A percentile compares a stretch with the other conserved stretches of the same genome.
Evolutionary conservation across 2,329 filamentous ascomycete genomes (phyloP).

Genomic region (Fusarium zealandicum): DNA sequence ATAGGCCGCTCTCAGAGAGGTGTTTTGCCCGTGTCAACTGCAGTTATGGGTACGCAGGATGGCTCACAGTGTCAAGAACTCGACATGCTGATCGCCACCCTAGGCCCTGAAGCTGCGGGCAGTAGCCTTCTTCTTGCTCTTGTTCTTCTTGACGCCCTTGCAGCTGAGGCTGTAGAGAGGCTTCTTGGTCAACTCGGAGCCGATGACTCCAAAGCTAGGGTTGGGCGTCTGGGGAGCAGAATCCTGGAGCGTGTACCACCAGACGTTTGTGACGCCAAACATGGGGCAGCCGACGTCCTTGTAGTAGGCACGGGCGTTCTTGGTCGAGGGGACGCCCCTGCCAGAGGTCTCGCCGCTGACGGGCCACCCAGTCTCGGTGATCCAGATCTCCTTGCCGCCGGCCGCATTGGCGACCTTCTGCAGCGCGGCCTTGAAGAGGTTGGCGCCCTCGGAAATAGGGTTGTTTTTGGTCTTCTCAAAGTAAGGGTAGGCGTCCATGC

Average conservation of each 20-base stretch:
- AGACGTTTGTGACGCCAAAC: constrained; percentile 70
- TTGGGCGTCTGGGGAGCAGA: constrained; percentile 63
- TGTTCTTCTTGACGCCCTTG: constrained; percentile 39
- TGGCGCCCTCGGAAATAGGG: constrained; percentile 67
- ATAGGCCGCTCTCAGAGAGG: too few species aligned
- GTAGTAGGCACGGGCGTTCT: constrained; percentile 84
- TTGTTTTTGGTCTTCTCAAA: constrained; percentile 76
- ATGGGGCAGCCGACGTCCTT: constrained; percentile 76
- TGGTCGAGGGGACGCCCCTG: constrained; percentile 65
- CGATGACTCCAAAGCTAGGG: constrained; percentile 76
- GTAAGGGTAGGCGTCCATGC: constrained; percentile 86
- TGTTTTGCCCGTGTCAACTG: too few species aligned
- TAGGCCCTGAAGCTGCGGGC: constrained; percentile 12
- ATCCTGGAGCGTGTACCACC: constrained; percentile 82
- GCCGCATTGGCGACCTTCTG: constrained; percentile 64
- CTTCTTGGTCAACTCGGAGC: constrained; percentile 57
- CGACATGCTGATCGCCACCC: constrained; percentile 1
- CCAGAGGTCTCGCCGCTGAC: constrained; percentile 71
- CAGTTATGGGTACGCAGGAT: too few species aligned
- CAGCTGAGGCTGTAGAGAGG: constrained; percentile 70
- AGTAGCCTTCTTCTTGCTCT: constrained; percentile 15
- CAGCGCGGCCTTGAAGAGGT: constrained; percentile 73
- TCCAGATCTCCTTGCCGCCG: constrained; percentile 77
- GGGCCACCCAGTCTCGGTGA: constrained; percentile 91
- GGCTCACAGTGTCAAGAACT: constrained; percentile 7